Evolutionary conservation across 2,329 filamentous ascomycete species (phyloP).

Genomic region (Aspergillus bombycis): DNA sequence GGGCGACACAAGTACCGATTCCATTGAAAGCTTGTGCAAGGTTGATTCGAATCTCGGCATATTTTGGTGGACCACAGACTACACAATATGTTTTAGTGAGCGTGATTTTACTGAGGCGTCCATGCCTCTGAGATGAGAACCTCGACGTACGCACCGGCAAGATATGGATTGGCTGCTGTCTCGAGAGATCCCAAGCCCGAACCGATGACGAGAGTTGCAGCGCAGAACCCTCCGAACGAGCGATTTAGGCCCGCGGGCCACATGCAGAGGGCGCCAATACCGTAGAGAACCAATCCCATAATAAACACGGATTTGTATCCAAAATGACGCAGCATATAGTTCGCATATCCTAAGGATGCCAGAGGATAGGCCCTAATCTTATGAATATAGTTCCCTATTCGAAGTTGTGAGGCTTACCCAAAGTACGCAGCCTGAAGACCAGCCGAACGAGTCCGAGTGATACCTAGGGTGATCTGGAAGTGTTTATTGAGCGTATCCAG

Average conservation of each 20-base stretch:
- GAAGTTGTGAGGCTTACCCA: constrained; percentile 48
- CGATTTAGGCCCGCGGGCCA: constrained; percentile 77
- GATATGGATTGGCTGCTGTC: constrained; percentile 77
- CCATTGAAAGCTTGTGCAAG: constrained; percentile 78
- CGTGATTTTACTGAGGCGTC: constrained; percentile 16
- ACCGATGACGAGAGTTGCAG: constrained; percentile 71
- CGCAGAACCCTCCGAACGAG: constrained; percentile 75
- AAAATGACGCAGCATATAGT: constrained; percentile 68
- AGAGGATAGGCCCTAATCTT: constrained; percentile 55
- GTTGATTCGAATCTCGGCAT: constrained; percentile 76
- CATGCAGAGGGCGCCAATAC: constrained; percentile 76
- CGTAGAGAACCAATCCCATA: constrained; percentile 69
- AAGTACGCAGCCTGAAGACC: constrained; percentile 69
- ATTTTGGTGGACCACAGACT: constrained; percentile 74
- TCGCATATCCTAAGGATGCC: constrained; percentile 56
- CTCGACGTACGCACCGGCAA: constrained; percentile 54
- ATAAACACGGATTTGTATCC: constrained; percentile 84
- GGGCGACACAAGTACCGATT: constrained; percentile 73
- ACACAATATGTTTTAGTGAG: constrained; percentile 39
- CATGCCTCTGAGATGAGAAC: not conserved
- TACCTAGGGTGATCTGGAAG: constrained; percentile 60
- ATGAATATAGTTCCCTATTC: constrained; percentile 1
- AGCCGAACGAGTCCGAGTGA: constrained; percentile 60
- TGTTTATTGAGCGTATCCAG: constrained; percentile 57
- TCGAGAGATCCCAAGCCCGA: constrained; percentile 74